Percentiles rank a stretch among this genome's conserved stretches.
phyloP scores from a whole-genome alignment of 805 yeast species.

The Teunomyces pallodes region DNA sequence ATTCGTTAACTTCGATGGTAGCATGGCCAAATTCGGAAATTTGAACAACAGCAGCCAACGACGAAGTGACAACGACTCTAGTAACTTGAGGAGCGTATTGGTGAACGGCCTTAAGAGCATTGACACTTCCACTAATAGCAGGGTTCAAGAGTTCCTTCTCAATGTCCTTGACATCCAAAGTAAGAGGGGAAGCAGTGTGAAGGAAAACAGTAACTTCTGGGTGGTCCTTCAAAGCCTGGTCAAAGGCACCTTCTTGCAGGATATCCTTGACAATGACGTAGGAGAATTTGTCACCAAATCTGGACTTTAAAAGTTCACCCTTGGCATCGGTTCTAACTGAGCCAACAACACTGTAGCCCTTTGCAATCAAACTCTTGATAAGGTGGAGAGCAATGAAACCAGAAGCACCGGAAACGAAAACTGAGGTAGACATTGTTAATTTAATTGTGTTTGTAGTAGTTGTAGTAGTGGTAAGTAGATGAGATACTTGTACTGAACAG shows the following conservation, averaged over 20 bases:
- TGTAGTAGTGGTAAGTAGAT: no score
- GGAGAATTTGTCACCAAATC: slow-evolving; percentile 14
- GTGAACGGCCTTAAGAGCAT: slow-evolving; percentile 16
- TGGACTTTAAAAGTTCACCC: slow-evolving; percentile 13
- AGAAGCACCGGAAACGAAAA: slow-evolving; percentile 31
- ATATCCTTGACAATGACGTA: slow-evolving; percentile 24
- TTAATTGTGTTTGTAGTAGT: not conserved
- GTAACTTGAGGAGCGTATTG: slow-evolving; percentile 38
- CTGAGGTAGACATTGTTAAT: slow-evolving; percentile 5
- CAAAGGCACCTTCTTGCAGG: slow-evolving; percentile 22
- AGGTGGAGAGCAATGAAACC: slow-evolving; percentile 32
- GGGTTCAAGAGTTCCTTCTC: slow-evolving; percentile 23
- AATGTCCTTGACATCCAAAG: slow-evolving; percentile 13
- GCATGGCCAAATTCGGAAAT: slow-evolving; percentile 26
- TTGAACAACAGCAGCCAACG: slow-evolving; percentile 38
- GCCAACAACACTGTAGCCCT: slow-evolving; percentile 24
- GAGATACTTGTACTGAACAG: no score
- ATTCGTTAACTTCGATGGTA: slow-evolving; percentile 34
- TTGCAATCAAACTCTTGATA: slow-evolving; percentile 18
- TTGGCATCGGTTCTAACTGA: slow-evolving; percentile 23
- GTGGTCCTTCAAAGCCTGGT: slow-evolving; percentile 22
- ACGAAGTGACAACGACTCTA: slow-evolving; percentile 52
- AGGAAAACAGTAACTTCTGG: slow-evolving; percentile 25
- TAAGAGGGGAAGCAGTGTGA: slow-evolving; percentile 36
- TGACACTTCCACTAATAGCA: slow-evolving; percentile 28